Base-by-base conservation (phyloP, 164 flowering plant genomes). In the Macadamia integrifolia region DNA sequence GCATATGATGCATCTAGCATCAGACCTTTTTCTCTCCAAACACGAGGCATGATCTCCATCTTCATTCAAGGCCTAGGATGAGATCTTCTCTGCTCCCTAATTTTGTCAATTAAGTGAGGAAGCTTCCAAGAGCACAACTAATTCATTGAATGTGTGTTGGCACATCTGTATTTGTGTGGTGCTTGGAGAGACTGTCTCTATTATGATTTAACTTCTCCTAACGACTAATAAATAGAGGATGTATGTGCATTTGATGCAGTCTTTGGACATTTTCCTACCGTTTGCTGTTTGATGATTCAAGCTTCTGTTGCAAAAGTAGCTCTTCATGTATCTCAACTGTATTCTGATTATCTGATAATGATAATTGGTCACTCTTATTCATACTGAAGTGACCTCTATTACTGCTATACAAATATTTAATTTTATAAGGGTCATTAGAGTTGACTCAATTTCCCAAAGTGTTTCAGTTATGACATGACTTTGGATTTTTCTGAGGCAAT, bases 401-500 rank as follows among this genome's bases (percentile, higher is more conserved):
- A 29, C 48, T 44, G 14, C 58, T 32, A 31, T 30, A 35, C 13
- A 59, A 43, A 29, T 50, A 53, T 18, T 6, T 15, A 40, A 3
- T 6, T 59, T 53, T 17, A 10, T 53, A 52, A 3, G 62, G 32
- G 48, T 6, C 17, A 31, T 69, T 60, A 64, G 53, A 75, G 61
- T 69, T 78, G 75, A 74, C 76, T 74, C 70, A 53, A 73, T 62
- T n/a, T 74, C 66, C 69, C 52, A 65, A 75, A 74, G 71, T 74
- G 52, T 83, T 82, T 77, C 88, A 94, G 98, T 28, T 94, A 94
- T 85, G 98, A 94, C 76, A 85, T 92, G 76, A 79, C 69, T 42
- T 76, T 94, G 75, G 83, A 86, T 66, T 90, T 92, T 79, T 78
- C 93, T 32, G 98, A 89, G 82, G 88, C 97, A 63, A 87, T 94